These are phyloP conservation scores for Physcomitrium patens DNA, from an alignment of 225 moss, liverwort and hornwort genomes.

Conservation along the genomic window DNA sequence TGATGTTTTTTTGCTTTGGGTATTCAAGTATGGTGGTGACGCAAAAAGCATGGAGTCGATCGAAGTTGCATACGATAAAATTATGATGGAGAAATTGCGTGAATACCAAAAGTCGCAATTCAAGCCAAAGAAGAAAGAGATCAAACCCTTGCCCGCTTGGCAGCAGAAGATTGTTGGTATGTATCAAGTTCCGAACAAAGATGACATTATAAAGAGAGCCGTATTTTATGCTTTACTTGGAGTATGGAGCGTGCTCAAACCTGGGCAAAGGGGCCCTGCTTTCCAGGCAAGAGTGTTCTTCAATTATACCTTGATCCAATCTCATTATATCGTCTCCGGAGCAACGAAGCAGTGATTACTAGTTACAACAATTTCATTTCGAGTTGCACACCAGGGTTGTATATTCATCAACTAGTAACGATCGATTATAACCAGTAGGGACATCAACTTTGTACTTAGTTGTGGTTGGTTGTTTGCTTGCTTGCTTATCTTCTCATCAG, in stretches of 20 bases:
- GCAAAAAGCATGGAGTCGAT: constrained; percentile 66
- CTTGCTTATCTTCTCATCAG: constrained; percentile 35
- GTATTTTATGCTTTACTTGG: too few relatives aligned
- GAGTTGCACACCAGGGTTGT: background rate
- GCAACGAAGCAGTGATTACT: background rate
- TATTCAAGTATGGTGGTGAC: constrained; percentile 46
- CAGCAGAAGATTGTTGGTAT: too few relatives aligned
- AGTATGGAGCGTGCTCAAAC: too few relatives aligned
- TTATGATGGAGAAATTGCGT: constrained; percentile 74
- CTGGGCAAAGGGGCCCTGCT: too few relatives aligned
- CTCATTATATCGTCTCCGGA: constrained; percentile 18
- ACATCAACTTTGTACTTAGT: background rate
- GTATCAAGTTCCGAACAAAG: too few relatives aligned
- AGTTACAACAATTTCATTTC: background rate
- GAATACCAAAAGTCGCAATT: constrained; percentile 60
- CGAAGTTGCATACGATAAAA: constrained; percentile 72
- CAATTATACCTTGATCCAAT: constrained; percentile 11
- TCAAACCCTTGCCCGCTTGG: too few relatives aligned
- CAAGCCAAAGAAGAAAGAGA: constrained; percentile 35
- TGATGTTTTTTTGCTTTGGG: background rate
- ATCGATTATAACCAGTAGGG: background rate
- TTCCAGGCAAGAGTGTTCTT: background rate
- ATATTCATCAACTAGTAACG: constrained; percentile 7
- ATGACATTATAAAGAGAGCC: too few relatives aligned
- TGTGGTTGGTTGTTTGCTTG: background rate